Percentiles rank a stretch among this genome's conserved stretches.
Conservation (phyloP, 345 rosid genomes). For the Mallotus nudiflorus region DNA sequence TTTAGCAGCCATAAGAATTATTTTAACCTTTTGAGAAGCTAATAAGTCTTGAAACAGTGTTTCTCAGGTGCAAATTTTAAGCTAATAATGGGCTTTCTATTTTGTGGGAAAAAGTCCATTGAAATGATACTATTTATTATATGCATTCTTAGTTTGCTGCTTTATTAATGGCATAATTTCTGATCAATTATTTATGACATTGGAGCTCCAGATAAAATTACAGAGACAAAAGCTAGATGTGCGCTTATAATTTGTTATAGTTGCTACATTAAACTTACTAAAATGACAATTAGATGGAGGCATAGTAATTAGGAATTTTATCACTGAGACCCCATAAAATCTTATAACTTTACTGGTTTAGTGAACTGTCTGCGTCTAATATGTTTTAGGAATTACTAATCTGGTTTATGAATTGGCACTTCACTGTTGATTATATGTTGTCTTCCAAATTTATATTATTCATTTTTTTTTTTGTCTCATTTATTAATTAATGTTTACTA, state of each 20-base stretch:
- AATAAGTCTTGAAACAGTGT: not conserved
- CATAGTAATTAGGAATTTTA: not conserved
- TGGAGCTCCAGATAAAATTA: not conserved
- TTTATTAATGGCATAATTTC: too few relatives aligned
- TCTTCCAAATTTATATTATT: not conserved
- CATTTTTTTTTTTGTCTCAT: not conserved
- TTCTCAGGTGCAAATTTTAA: not conserved
- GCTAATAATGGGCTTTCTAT: not conserved
- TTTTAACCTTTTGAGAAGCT: not conserved
- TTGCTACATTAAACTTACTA: not conserved
- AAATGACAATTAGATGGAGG: not conserved
- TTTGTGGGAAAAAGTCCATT: not conserved
- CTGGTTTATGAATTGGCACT: not conserved
- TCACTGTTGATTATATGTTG: not conserved
- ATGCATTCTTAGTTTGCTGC: not conserved
- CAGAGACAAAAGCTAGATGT: not conserved
- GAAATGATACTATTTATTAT: not conserved
- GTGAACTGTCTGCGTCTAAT: too few relatives aligned
- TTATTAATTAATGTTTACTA: too few relatives aligned
- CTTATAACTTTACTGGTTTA: not conserved
- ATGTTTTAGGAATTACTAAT: not conserved
- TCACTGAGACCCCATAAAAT: not conserved
- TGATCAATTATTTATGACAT: not conserved
- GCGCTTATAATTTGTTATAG: not conserved
- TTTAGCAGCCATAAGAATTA: not conserved